Base-by-base conservation (phyloP, 164 flowering plant species). In the Dillenia suffruticosa region DNA sequence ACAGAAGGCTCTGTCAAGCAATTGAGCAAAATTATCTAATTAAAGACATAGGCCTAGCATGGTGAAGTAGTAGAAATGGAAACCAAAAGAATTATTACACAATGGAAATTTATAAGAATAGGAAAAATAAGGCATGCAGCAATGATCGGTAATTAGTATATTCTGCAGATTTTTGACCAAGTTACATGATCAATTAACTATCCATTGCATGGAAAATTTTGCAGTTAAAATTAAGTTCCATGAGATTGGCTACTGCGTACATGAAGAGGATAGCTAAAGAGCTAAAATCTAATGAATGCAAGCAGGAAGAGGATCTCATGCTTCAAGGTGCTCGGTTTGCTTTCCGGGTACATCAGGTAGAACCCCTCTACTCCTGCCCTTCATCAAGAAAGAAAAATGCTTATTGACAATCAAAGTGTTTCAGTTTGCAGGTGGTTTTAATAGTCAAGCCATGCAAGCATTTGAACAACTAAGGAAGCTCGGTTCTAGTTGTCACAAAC, bases 251-350 rank as follows among this genome's bases (percentile, higher is more conserved):
- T 0, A 79, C 69, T 69, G 80, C 76, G 48, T 85, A 77, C 71
- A 87, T 89, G 85, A 80, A 66, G 68, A 72, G 84, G 60, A 69
- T 83, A 54, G 57, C 68, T 9, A 73, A 64, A 49, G 88, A 80
- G 45, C 45, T 89, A 54, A 66, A 73, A 24, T 59, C 70, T 12
- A 65, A 22, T 10, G 73, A 75, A 44, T 54, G 64, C 49, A 17
- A 62, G 16, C 54, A 61, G 15, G 82, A 69, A 56, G 81, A 72
- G n/a, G 81, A 79, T 51, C 69, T 84, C 66, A 17, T 87, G 66
- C 80, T 84, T 45, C 94, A 83, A 62, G 87, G 82, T n/a, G 88
- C 77, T 70, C 72, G 86, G 22, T 87, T 83, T 66, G 87, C 94
- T 6, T 81, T 65, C 62, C 72, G 87, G 57, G 74, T 82, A 50